Percentiles rank a stretch among this genome's conserved stretches.
Conservation (phyloP, 306 rosid genomes). For the Trifolium dubium region DNA sequence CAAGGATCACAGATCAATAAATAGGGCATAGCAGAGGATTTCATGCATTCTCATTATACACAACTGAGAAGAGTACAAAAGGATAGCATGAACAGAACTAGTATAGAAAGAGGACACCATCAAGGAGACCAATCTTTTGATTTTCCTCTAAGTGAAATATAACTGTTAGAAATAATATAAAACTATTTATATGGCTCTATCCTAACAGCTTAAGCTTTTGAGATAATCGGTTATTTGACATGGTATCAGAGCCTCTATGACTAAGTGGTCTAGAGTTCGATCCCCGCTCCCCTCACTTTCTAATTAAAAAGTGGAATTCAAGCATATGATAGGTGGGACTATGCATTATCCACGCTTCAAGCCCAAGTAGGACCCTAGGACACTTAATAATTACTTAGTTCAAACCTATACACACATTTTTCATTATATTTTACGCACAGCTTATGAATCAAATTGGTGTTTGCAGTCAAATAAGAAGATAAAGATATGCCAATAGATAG, state of each 20-base stretch:
- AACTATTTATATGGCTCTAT: no score
- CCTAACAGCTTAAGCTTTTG: no score
- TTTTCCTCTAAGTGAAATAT: slow-evolving; percentile 11
- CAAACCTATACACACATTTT: slow-evolving; percentile 4
- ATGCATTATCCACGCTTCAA: no score
- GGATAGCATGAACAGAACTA: neutral
- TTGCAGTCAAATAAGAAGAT: slow-evolving; percentile 23
- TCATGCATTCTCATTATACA: slow-evolving; percentile 14
- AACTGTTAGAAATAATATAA: neutral
- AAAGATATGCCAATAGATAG: slow-evolving; percentile 20
- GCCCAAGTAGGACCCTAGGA: no score
- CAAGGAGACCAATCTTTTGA: neutral
- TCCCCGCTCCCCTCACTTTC: no score
- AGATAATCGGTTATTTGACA: no score
- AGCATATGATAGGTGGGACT: no score
- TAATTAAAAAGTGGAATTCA: no score
- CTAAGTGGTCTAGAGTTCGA: no score
- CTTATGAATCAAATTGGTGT: neutral
- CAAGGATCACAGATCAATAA: slow-evolving; percentile 31
- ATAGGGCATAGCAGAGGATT: slow-evolving; percentile 3
- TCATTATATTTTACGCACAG: neutral
- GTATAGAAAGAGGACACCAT: slow-evolving; percentile 10
- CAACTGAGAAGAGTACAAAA: slow-evolving; percentile 15
- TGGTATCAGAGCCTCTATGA: no score
- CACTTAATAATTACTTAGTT: neutral